Evolutionary conservation across 2,329 filamentous ascomycete species (phyloP).

Genomic region (Colletotrichum cereale): DNA sequence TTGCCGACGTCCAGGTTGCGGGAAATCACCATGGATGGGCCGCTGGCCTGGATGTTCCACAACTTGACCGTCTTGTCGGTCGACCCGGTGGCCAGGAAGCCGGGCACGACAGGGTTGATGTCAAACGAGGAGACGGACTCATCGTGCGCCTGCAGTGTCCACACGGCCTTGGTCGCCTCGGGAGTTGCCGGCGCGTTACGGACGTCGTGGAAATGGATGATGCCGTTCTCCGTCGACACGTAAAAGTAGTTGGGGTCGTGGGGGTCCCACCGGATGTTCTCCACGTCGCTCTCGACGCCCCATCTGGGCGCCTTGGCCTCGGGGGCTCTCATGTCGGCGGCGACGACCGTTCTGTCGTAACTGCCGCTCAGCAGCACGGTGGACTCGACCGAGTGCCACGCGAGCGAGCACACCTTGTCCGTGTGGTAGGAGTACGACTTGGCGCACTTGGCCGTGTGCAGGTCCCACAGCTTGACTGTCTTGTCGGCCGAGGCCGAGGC

Average conservation of each 20-base stretch:
- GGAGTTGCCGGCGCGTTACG: slow-evolving; percentile 81
- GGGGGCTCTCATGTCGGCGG: slow-evolving; percentile 95
- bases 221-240: slow-evolving; percentile 91
- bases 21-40: slow-evolving; percentile 90
- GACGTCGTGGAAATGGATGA: slow-evolving; percentile 92
- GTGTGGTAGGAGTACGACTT: slow-evolving; percentile 97
- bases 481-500: slow-evolving; percentile 96
- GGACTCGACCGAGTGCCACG: slow-evolving; percentile 90
- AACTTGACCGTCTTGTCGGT: slow-evolving; percentile 96
- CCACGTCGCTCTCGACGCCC: slow-evolving; percentile 96
- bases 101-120: slow-evolving; percentile 89
- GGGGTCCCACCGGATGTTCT: slow-evolving; percentile 92
- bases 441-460: slow-evolving; percentile 91
- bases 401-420: slow-evolving; percentile 96
- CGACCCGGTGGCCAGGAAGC: slow-evolving; percentile 92
- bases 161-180: slow-evolving; percentile 83
- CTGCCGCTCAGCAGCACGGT: slow-evolving; percentile 92
- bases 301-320: slow-evolving; percentile 85
- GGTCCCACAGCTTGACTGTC: slow-evolving; percentile 97
- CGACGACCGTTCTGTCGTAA: slow-evolving; percentile 93
- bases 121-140: slow-evolving; percentile 93
- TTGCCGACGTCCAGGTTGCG: slow-evolving; percentile 94
- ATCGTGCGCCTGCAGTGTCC: slow-evolving; percentile 96
- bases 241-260: slow-evolving; percentile 96
- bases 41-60: slow-evolving; percentile 87